Conservation (phyloP, 2,329 filamentous ascomycete genomes). For the Claviceps africana region DNA sequence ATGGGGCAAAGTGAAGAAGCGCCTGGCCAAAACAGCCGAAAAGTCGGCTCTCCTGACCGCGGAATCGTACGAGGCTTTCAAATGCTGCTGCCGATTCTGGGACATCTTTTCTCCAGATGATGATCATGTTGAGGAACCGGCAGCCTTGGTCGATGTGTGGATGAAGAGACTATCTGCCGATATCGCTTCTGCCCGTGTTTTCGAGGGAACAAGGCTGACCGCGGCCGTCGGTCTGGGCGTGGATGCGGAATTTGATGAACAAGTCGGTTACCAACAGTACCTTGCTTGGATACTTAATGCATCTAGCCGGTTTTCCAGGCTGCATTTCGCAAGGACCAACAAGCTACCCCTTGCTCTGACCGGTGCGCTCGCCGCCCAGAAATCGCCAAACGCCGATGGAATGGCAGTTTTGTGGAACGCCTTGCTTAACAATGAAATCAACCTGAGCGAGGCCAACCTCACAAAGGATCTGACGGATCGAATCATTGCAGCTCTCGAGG, state of each 20-base stretch:
- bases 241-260: slow-evolving; percentile 13
- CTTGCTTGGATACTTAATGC: slow-evolving; percentile 21
- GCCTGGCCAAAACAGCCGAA: slow-evolving; percentile 19
- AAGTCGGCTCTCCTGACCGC: slow-evolving; percentile 18
- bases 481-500: slow-evolving; percentile 16
- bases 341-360: slow-evolving; percentile 13
- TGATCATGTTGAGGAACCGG: slow-evolving; percentile 14
- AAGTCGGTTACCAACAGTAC: slow-evolving; percentile 18
- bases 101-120: slow-evolving; percentile 24
- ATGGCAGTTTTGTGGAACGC: slow-evolving; percentile 16
- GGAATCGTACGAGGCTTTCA: slow-evolving; percentile 27
- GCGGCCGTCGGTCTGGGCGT: slow-evolving; percentile 6
- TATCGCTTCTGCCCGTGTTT: slow-evolving; percentile 11
- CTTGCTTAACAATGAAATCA: slow-evolving; percentile 24
- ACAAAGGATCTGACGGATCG: slow-evolving; percentile 19
- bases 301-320: slow-evolving; percentile 17
- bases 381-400: slow-evolving; percentile 6
- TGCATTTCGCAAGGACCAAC: slow-evolving; percentile 14
- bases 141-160: slow-evolving; percentile 20
- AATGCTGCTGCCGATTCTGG: slow-evolving; percentile 26
- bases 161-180: slow-evolving; percentile 19
- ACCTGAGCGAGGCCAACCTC: slow-evolving; percentile 21
- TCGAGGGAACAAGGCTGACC: slow-evolving; percentile 12
- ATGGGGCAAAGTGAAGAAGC: slow-evolving; percentile 20
- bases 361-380: slow-evolving; percentile 11